Base-by-base conservation (phyloP, 2,329 filamentous ascomycete species). In the Aspergillus ustus region DNA sequence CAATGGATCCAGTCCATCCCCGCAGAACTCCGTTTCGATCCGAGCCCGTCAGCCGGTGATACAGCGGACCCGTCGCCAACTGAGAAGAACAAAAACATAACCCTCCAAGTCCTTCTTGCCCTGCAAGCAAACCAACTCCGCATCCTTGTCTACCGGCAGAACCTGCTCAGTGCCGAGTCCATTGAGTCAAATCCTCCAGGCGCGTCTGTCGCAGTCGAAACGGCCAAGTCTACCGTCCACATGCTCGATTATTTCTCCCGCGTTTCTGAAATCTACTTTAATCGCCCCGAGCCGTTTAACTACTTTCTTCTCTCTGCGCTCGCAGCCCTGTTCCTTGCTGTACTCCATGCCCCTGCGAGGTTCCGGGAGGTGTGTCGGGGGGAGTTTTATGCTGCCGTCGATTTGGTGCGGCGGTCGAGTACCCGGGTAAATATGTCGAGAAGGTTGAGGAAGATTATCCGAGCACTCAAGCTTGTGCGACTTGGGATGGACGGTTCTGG, bases 371-470 rank as follows among this genome's bases (percentile, higher is more conserved):
- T 69, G 20, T 76, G 74, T 55, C 71, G 73, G 2, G 66, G 67
- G 0, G 75, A 76, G 51, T 75, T 76, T 51, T 87, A 87, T 73
- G 84, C 85, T 69, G 86, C 85, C 1, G 81, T 88, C 2, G 85
- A 87, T 37, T 81, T 88, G 37, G 83, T 89, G 15, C 81, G 85
- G 17, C 82, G 82, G 13, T 83, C 88, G 40, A 84, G 83, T 31
- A 82, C 82, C 20, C 81, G 83, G 52, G 85, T 83, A 0, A 83
- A 82, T 61, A 83, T 86, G 15, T 84, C 82, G 20, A 82, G 85
- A 60, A 77, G 85, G 4, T 71, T 89, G 2, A 87, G 86, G 81
- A 85, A 83, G 63, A 87, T 85, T 0, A 84, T 88, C 48, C 80
- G 81, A 31, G 81, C 82, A 29, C 77, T 88, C 44, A 87, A 87